Conservation (phyloP, 257 asterid species). For the Gentiana straminea region DNA sequence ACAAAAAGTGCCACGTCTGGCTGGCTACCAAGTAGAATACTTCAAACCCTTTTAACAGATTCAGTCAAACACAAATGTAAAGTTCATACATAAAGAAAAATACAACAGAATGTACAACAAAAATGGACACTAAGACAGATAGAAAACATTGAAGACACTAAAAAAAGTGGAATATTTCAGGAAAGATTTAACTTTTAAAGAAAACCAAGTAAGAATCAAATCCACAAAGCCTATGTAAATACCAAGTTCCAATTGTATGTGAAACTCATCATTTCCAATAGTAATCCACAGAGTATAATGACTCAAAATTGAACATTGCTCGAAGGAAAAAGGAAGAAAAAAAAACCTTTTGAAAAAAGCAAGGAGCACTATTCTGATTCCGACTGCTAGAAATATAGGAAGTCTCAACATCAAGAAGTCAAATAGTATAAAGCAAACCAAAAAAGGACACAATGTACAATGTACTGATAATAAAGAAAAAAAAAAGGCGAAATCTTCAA, state of each 20-base stretch:
- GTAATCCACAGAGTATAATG: background rate
- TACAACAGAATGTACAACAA: slow-evolving; percentile 9
- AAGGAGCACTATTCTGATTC: background rate
- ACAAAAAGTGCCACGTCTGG: slow-evolving; percentile 23
- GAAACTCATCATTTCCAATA: slow-evolving; percentile 1
- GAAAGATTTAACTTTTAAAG: slow-evolving; percentile 11
- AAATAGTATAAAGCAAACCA: slow-evolving; percentile 32
- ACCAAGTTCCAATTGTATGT: slow-evolving; percentile 11
- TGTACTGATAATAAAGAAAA: slow-evolving; percentile 2
- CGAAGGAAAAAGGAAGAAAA: too few relatives aligned
- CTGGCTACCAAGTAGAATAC: slow-evolving; percentile 20
- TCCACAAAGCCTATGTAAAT: background rate
- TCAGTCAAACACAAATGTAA: slow-evolving; percentile 29
- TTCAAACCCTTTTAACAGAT: slow-evolving; percentile 24
- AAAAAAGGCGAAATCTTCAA: slow-evolving; percentile 11
- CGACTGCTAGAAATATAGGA: slow-evolving; percentile 3
- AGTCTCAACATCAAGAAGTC: slow-evolving; percentile 18
- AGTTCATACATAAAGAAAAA: slow-evolving; percentile 16
- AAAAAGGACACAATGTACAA: background rate
- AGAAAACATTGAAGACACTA: slow-evolving; percentile 8
- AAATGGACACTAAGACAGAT: slow-evolving; percentile 16
- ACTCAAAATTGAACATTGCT: background rate
- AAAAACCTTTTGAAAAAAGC: slow-evolving; percentile 12
- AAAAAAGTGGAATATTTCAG: slow-evolving; percentile 8
- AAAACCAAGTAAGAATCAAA: background rate